phyloP scores from a whole-genome alignment of 306 rosid genomes.

The Crataegus laevigata region DNA sequence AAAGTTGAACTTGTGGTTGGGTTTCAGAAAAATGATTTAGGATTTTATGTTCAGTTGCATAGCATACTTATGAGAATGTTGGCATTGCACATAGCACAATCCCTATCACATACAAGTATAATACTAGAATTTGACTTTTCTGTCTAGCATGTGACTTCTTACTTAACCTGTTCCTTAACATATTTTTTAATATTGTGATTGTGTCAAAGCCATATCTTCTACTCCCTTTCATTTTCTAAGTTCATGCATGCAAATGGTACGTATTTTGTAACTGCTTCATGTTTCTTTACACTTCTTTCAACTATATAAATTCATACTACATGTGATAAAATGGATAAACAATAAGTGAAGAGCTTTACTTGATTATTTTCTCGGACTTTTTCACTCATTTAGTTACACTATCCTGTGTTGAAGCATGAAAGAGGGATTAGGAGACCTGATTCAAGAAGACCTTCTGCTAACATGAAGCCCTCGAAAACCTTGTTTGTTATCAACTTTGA shows the following conservation, averaged over 20 bases:
- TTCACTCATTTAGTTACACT: background rate
- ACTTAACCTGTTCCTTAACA: background rate
- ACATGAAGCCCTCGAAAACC: constrained; percentile 58
- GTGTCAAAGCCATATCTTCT: background rate
- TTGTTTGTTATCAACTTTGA: constrained; percentile 80
- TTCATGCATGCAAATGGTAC: constrained; percentile 3
- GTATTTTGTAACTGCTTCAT: constrained; percentile 7
- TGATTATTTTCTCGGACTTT: constrained; percentile 5
- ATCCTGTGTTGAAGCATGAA: constrained; percentile 57
- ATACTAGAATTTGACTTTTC: background rate
- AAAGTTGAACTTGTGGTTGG: background rate
- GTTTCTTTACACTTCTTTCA: background rate
- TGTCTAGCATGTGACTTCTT: background rate
- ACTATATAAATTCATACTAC: background rate
- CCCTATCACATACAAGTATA: background rate
- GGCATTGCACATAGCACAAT: background rate
- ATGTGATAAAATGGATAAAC: background rate
- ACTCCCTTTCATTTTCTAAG: background rate
- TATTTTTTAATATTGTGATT: background rate
- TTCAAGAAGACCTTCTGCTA: constrained; percentile 51
- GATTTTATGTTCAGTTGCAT: background rate
- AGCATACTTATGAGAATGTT: background rate
- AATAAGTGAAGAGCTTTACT: background rate
- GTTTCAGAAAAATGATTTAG: background rate
- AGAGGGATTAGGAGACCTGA: constrained; percentile 64